phyloP scores from a whole-genome alignment of 208 protist genomes.

The Borovskyia barvae region DNA sequence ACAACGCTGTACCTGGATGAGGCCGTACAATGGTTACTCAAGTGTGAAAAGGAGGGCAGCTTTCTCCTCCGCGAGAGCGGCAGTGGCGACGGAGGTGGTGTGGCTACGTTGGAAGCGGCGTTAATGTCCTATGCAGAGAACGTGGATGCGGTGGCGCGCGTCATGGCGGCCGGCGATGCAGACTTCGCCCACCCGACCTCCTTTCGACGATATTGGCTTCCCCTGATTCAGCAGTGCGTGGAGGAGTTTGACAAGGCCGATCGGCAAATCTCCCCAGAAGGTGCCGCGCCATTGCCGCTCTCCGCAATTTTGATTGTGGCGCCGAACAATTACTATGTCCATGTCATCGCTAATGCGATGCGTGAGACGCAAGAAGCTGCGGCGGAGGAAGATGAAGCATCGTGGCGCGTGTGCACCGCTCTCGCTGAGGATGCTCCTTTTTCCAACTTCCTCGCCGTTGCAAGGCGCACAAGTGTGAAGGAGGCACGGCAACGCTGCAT shows the following conservation, averaged over 20 bases:
- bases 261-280: conserved; percentile 1
- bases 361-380: conserved; percentile 2
- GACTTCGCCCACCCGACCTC: conserved; percentile 57
- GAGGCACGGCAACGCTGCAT: conserved; percentile 31
- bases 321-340: conserved; percentile 23
- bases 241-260: conserved; percentile 62
- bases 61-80: conserved; percentile 42
- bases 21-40: conserved; percentile 76
- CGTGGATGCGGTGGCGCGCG: conserved; percentile 71
- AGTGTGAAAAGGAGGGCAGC: conserved; percentile 71
- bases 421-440: conserved; percentile 24
- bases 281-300: conserved; percentile 3
- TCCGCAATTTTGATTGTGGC: conserved; percentile 27
- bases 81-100: neutral
- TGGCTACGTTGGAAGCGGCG: conserved; percentile 32
- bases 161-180: conserved; percentile 62
- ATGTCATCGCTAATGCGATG: conserved; percentile 15
- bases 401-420: conserved; percentile 20
- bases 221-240: conserved; percentile 52
- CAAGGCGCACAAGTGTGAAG: conserved; percentile 18
- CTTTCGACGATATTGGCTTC: conserved; percentile 56
- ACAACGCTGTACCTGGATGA: conserved; percentile 77
- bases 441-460: conserved; percentile 18
- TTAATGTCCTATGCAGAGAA: conserved; percentile 63
- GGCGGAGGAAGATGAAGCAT: neutral